Conservation (phyloP, 2,329 filamentous ascomycete genomes). For the Fusarium oxysporum region DNA sequence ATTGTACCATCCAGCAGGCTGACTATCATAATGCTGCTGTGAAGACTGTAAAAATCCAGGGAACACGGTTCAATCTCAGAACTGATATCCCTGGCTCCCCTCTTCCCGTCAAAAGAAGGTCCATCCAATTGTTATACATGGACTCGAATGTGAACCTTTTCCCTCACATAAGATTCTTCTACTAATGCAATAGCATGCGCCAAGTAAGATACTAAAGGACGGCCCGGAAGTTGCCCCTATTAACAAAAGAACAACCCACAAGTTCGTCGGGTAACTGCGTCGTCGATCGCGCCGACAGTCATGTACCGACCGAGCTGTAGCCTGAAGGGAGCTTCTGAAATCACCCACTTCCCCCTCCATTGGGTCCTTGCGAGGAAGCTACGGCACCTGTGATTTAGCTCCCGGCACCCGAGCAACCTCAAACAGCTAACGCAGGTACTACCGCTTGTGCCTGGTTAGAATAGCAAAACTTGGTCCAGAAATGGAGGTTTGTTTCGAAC, state of each 20-base stretch:
- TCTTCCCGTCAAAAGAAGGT: slow-evolving; percentile 2
- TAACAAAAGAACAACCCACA: slow-evolving; percentile 27
- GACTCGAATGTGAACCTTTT: slow-evolving; percentile 4
- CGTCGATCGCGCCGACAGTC: slow-evolving; percentile 21
- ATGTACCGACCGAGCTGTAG: not conserved
- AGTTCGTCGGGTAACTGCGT: slow-evolving; percentile 39
- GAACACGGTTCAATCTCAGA: slow-evolving; percentile 20
- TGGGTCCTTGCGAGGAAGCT: slow-evolving; percentile 6
- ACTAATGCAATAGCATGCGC: slow-evolving; percentile 23
- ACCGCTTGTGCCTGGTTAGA: slow-evolving; percentile 5
- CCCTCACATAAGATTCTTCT: not conserved
- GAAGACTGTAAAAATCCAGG: slow-evolving; percentile 12
- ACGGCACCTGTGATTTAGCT: slow-evolving; percentile 23
- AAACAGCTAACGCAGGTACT: slow-evolving; percentile 33
- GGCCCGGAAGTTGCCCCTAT: slow-evolving; percentile 2
- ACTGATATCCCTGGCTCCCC: slow-evolving; percentile 8
- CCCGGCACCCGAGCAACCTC: slow-evolving; percentile 25
- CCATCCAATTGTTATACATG: slow-evolving; percentile 42
- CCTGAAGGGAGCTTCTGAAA: not conserved
- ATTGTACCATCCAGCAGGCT: slow-evolving; percentile 5
- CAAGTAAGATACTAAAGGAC: slow-evolving; percentile 6
- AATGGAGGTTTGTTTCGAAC: slow-evolving; percentile 21
- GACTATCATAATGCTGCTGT: not conserved
- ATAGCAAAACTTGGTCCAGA: slow-evolving; percentile 14
- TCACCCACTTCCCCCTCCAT: slow-evolving; percentile 2